Conservation (phyloP, 495 filamentous ascomycete species). For the Lindgomyces ingoldianus region DNA sequence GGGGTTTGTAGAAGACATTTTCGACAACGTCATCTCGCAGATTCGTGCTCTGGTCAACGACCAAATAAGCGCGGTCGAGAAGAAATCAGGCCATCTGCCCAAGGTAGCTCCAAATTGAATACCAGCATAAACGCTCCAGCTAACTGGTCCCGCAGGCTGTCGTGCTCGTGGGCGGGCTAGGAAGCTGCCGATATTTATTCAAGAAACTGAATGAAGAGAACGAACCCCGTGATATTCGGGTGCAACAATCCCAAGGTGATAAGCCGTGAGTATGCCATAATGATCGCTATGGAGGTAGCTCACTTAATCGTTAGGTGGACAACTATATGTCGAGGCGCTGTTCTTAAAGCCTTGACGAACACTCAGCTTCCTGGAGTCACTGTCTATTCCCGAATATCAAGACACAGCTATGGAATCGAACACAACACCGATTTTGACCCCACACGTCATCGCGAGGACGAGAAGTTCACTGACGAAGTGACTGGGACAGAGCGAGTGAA, state of each 20-base stretch:
- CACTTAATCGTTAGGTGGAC: constrained; percentile 23
- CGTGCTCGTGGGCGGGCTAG: constrained; percentile 26
- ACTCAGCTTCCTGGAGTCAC: neutral
- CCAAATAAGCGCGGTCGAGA: constrained; percentile 6
- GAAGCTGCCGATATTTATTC: constrained; percentile 11
- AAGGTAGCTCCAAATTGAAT: constrained; percentile 16
- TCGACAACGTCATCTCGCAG: neutral
- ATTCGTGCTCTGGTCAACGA: constrained; percentile 11
- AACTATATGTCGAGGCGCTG: constrained; percentile 31
- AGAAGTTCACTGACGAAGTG: no score
- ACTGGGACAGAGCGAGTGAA: no score
- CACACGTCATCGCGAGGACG: neutral
- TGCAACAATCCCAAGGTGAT: constrained; percentile 2
- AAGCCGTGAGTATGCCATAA: constrained; percentile 7
- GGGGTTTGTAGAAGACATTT: neutral
- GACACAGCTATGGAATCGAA: constrained; percentile 19
- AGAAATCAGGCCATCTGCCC: neutral
- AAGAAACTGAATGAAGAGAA: constrained; percentile 4
- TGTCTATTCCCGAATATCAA: constrained; percentile 15
- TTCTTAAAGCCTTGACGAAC: constrained; percentile 18
- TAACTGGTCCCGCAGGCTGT: constrained; percentile 3
- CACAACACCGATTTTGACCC: neutral
- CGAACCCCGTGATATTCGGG: neutral
- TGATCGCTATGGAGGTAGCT: neutral
- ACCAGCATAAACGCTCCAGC: no score